phyloP scores from a whole-genome alignment of 2,329 filamentous ascomycete genomes.

The Colletotrichum sidae region DNA sequence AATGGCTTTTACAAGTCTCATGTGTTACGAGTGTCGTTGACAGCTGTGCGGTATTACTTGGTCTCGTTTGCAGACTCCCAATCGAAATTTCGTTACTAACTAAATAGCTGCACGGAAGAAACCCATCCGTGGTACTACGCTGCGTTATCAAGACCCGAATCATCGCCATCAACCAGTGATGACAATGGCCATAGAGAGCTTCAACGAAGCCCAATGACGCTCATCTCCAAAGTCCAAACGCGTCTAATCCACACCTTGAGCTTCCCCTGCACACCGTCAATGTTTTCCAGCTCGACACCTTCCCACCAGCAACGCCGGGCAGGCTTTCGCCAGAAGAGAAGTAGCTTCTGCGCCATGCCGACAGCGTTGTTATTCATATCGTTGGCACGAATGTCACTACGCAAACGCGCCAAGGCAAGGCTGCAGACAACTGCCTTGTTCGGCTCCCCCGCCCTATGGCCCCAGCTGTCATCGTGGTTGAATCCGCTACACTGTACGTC shows the following conservation, averaged over 20 bases:
- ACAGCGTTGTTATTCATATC: slow-evolving; percentile 82
- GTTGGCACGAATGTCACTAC: slow-evolving; percentile 89
- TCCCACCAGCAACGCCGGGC: slow-evolving; percentile 99
- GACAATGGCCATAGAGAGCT: not conserved
- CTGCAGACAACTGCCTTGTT: slow-evolving; percentile 99
- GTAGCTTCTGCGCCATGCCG: slow-evolving; percentile 97
- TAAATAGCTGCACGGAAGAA: not conserved
- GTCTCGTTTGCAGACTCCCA: too few species aligned
- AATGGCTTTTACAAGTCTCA: too few species aligned
- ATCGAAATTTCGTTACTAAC: too few species aligned
- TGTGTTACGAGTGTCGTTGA: too few species aligned
- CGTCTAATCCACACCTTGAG: slow-evolving; percentile 98
- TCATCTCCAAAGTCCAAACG: slow-evolving; percentile 99
- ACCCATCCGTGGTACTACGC: not conserved
- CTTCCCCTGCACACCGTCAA: slow-evolving; percentile 90
- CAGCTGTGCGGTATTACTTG: too few species aligned
- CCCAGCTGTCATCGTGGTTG: slow-evolving; percentile 95
- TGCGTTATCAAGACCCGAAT: too few species aligned
- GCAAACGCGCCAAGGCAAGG: slow-evolving; percentile 89
- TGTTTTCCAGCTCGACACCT: slow-evolving; percentile 88
- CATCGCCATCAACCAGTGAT: too few species aligned
- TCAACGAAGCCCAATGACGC: slow-evolving; percentile 85
- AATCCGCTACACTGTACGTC: slow-evolving; percentile 75
- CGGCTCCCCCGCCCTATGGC: slow-evolving; percentile 95
- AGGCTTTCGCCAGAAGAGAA: slow-evolving; percentile 98